Percentiles rank a stretch among this genome's conserved stretches.
These are phyloP conservation scores for Phytophthora nicotianae DNA, from an alignment of 352 stramenopile species.

Conservation along the genomic window DNA sequence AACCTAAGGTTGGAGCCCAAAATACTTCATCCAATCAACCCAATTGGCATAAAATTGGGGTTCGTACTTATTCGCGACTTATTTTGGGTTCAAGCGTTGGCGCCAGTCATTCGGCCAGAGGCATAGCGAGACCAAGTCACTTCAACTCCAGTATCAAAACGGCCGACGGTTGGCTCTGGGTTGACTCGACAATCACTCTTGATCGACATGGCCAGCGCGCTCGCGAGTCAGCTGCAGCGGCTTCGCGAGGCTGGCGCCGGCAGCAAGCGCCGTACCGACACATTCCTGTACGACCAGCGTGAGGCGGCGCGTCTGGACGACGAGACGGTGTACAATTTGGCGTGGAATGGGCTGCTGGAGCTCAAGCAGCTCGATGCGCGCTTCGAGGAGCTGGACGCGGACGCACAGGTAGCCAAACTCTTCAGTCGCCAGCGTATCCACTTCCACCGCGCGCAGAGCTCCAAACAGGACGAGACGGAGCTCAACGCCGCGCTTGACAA, in stretches of 20 bases:
- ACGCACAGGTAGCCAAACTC: slow-evolving; percentile 55
- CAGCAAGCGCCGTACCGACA: slow-evolving; percentile 82
- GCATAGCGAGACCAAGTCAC: slow-evolving; percentile 38
- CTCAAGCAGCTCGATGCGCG: slow-evolving; percentile 77
- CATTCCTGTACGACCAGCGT: slow-evolving; percentile 86
- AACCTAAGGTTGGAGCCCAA: slow-evolving; percentile 6
- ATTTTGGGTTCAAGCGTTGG: slow-evolving; percentile 18
- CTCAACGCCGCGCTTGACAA: slow-evolving; percentile 69
- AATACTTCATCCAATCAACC: not conserved
- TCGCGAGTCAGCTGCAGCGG: slow-evolving; percentile 81
- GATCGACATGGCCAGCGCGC: slow-evolving; percentile 59
- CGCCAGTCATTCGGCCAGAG: slow-evolving; percentile 36
- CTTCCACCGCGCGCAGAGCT: slow-evolving; percentile 79
- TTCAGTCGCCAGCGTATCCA: slow-evolving; percentile 79
- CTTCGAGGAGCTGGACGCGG: slow-evolving; percentile 71
- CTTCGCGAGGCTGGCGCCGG: slow-evolving; percentile 78
- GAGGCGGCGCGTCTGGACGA: slow-evolving; percentile 83
- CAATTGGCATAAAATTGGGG: not conserved
- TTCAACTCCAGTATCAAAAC: slow-evolving; percentile 29
- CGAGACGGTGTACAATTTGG: slow-evolving; percentile 86
- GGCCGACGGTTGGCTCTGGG: slow-evolving; percentile 23
- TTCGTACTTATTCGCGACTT: slow-evolving; percentile 1
- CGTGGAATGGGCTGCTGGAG: slow-evolving; percentile 82
- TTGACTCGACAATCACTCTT: slow-evolving; percentile 22
- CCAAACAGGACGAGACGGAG: slow-evolving; percentile 61